These are phyloP conservation scores for Aspergillus sp. DNA, from an alignment of 2,329 filamentous ascomycete species.

Conservation along the genomic window DNA sequence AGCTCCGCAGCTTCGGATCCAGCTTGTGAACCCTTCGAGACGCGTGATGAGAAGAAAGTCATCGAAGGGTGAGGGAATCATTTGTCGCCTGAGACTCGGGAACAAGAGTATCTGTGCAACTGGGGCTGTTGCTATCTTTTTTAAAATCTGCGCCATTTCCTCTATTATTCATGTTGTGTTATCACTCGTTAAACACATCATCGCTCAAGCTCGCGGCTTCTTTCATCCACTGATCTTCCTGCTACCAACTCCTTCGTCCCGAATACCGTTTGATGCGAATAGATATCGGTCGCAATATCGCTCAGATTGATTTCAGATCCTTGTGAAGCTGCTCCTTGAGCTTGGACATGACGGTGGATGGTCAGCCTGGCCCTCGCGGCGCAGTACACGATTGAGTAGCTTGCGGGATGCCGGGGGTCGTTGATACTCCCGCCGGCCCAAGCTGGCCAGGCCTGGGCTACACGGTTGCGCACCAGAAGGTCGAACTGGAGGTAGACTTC, in stretches of 20 bases:
- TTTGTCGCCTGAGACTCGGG: background rate
- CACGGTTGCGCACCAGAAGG: constrained; percentile 75
- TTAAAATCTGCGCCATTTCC: background rate
- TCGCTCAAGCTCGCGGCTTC: background rate
- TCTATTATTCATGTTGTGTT: background rate
- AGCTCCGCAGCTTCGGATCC: constrained; percentile 15
- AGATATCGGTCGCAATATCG: background rate
- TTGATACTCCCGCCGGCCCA: constrained; percentile 33
- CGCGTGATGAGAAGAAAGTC: constrained; percentile 7
- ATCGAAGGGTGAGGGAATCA: constrained; percentile 8
- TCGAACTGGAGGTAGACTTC: constrained; percentile 89
- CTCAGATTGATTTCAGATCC: background rate
- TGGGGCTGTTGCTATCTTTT: background rate
- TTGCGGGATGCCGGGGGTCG: constrained; percentile 41
- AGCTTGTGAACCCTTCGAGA: background rate
- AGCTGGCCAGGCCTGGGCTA: constrained; percentile 44
- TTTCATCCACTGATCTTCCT: background rate
- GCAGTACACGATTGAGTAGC: constrained; percentile 37
- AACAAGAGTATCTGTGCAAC: background rate
- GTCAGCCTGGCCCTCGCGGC: constrained; percentile 36
- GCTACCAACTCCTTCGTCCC: background rate
- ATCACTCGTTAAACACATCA: background rate
- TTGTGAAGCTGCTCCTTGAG: constrained; percentile 17
- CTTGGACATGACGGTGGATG: constrained; percentile 41
- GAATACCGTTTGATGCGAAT: background rate